Percentiles rank a stretch among this genome's conserved stretches.
These are phyloP conservation scores for Trichoderma atrobrunneum DNA, from an alignment of 2,329 filamentous ascomycete species.

Conservation along the genomic window DNA sequence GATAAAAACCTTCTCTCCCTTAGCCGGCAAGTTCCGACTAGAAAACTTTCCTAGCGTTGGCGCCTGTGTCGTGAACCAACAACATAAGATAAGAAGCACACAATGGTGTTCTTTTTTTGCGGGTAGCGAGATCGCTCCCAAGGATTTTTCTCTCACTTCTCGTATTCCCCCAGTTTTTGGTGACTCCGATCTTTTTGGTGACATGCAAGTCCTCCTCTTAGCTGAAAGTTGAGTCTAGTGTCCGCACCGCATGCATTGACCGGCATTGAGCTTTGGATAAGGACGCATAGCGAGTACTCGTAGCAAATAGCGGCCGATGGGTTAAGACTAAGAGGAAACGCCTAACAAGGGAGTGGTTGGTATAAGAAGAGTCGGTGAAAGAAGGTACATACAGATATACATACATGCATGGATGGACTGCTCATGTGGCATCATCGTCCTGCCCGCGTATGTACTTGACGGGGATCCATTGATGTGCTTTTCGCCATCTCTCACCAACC, in stretches of 20 bases:
- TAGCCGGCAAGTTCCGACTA: constrained; percentile 14
- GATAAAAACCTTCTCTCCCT: background rate
- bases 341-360: background rate
- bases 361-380: background rate
- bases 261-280: background rate
- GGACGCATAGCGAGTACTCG: background rate
- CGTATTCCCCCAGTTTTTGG: background rate
- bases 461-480: background rate
- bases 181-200: background rate
- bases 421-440: background rate
- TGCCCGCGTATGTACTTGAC: background rate
- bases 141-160: background rate
- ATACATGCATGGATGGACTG: background rate
- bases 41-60: constrained; percentile 13
- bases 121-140: background rate
- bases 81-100: background rate
- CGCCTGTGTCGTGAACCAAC: background rate
- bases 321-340: background rate
- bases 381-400: background rate
- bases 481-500: background rate
- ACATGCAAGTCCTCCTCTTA: background rate
- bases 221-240: background rate
- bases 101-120: background rate
- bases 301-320: background rate
- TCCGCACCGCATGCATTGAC: background rate